A percentile compares a stretch with the other conserved stretches of the same genome.
phyloP scores from a whole-genome alignment of 1,284 basidiomycete genomes.

The Wallemia hederae region DNA sequence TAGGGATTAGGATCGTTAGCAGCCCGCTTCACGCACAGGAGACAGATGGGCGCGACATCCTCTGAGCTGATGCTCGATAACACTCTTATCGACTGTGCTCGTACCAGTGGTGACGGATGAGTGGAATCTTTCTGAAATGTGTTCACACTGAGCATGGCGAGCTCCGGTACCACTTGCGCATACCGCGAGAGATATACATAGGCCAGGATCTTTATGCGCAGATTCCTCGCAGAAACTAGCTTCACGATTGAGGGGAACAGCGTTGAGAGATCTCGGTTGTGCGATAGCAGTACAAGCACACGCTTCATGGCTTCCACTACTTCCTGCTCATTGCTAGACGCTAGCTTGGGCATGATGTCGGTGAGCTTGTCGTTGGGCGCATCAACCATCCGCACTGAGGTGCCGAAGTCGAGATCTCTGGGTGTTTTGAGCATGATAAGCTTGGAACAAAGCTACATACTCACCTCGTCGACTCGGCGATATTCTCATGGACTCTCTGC shows the following conservation, averaged over 20 bases:
- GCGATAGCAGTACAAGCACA: neutral
- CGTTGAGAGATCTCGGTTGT: neutral
- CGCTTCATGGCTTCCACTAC: neutral
- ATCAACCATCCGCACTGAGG: neutral
- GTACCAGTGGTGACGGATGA: constrained; percentile 68
- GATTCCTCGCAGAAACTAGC: neutral
- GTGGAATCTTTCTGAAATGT: constrained; percentile 92
- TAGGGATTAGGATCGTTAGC: constrained; percentile 72
- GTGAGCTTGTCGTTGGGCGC: neutral
- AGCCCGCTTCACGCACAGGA: constrained; percentile 68
- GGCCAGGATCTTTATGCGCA: neutral
- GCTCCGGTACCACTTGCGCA: constrained; percentile 70
- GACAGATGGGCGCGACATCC: constrained; percentile 58
- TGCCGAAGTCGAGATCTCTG: neutral
- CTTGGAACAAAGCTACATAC: neutral
- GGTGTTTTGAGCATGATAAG: neutral
- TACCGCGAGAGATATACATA: neutral
- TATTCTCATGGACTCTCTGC: neutral
- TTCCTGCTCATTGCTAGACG: neutral
- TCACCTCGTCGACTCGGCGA: neutral
- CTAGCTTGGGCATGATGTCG: neutral
- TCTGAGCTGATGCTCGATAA: constrained; percentile 68
- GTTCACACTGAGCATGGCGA: constrained; percentile 87
- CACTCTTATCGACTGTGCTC: constrained; percentile 79
- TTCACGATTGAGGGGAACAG: neutral